Evolutionary conservation across 202 grass and related monocot species (phyloP), one percentile per base, ranked within the genome.

Genomic region (Eragrostis tef): DNA sequence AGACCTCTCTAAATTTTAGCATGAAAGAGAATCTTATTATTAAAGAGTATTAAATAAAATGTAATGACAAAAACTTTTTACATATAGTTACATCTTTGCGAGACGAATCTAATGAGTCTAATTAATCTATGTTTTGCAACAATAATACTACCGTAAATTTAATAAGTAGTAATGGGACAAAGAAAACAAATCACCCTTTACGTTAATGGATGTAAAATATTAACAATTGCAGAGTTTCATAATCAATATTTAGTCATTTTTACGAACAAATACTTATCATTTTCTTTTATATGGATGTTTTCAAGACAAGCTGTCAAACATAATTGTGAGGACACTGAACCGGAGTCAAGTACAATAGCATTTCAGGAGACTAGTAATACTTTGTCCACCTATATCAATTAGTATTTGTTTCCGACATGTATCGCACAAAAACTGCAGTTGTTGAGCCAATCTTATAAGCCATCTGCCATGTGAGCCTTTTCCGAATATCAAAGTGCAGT

Each of bases 401-500:
- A n/a, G n/a, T n/a, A 3, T 34, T 14, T 64, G 53, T 46, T 45
- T 17, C 47, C 2, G 3, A 70, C 36, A 43, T 71, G 56, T 65
- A 72, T 34, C 17, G 5, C 63, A 75, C 4, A 20, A n/a, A 21
- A 0, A 64, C 1, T 51, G 21, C 44, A 57, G 56, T 71, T 74
- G 76, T 53, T 39, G 68, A 64, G 11, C 49, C 17, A 49, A 77
- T 22, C 62, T 2, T 67, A 19, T 48, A 0, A 7, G 47, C 65
- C 64, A 56, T 81, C 39, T 65, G 58, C 43, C 48, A 52, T 15
- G 13, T 13, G 10, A 36, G n/a, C 19, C 34, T 24, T 57, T 57
- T n/a, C n/a, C n/a, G 19, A 73, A 57, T 47, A 73, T 56, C 45
- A 19, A 79, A 79, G 20, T 24, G 62, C 34, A 70, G 27, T 63